These are phyloP conservation scores for Saccharum hybrid DNA, from an alignment of 202 grass and related monocot genomes.

Conservation along the genomic window DNA sequence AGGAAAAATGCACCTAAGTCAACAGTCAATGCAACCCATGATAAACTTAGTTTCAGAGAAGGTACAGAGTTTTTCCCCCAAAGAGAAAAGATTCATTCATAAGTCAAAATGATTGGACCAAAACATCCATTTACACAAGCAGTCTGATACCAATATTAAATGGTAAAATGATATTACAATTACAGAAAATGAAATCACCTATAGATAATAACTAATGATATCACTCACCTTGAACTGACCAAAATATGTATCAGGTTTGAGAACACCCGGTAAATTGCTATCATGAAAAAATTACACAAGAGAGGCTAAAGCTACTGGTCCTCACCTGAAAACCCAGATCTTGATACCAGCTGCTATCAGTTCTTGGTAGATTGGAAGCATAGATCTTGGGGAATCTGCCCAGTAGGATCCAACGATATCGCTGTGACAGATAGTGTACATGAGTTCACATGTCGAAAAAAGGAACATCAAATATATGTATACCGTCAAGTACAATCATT, in stretches of 20 bases:
- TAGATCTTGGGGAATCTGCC: constrained; percentile 93
- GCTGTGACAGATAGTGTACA: constrained; percentile 45
- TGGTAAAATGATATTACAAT: background rate
- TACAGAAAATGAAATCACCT: background rate
- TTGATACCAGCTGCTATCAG: constrained; percentile 86
- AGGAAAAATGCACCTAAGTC: background rate
- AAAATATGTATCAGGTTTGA: constrained; percentile 1
- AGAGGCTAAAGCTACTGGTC: constrained; percentile 16
- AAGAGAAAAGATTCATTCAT: background rate
- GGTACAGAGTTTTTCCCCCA: background rate
- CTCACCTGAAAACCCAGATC: constrained; percentile 98
- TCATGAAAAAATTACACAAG: constrained; percentile 26
- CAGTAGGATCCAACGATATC: constrained; percentile 82
- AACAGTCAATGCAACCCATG: background rate
- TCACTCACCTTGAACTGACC: background rate
- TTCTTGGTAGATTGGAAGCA: constrained; percentile 97
- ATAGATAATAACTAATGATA: constrained; percentile 6
- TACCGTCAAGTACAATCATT: constrained; percentile 30
- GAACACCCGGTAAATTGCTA: background rate
- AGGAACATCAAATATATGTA: background rate
- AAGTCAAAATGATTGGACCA: background rate
- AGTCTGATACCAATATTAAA: constrained; percentile 17
- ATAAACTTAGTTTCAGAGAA: constrained; percentile 9
- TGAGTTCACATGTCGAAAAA: constrained; percentile 32
- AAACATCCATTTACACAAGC: background rate